Base-by-base conservation (phyloP, 345 rosid species). In the Turnera subulata region DNA sequence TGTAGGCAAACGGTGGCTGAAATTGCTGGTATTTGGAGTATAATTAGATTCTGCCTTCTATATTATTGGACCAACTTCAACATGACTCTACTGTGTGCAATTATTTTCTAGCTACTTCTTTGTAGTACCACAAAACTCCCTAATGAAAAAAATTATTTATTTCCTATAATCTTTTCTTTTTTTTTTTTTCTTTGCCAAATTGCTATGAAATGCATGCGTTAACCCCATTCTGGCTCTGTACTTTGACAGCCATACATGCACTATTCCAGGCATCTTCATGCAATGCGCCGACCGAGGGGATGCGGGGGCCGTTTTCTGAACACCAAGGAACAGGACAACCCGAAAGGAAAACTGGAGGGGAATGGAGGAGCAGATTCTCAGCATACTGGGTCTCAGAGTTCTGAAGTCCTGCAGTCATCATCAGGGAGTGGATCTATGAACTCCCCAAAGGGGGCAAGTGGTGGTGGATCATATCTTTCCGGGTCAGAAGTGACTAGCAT, bases 261-360 rank as follows among this genome's bases (percentile, higher is more conserved):
- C 59, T 55, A 81, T 14, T 93, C 99, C 0, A 91, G 99, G 54
- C 97, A 89, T 73, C 90, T 84, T 40, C 97, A 93, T 56, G 99
- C 99, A 55, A 70, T 93, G 84, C 96, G 97, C 46, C 91, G 96
- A 46, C 97, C 96, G 51, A 85, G 99, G 74, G 99, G 99, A 56
- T 80, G 78, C 0, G 97, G 99, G 12, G 99, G 99, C n/a, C 88
- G 99, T 53, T 93, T 93, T 83, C 63, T 93, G 84, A 93, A 89
- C 68, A 57, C 83, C 0, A 86, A 79, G 67, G 66, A 23, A 51
- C 40, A 21, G 25, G 62, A 62, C 50, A 25, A 40, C 16, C 77
- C 45, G 16, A 71, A 66, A 58, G 74, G 56, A 2, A 77, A 64
- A 62, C 59, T 1, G 47, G 76, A 68, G 46, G 67, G 73, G 76